Evolutionary conservation across 2,329 filamentous ascomycete species (phyloP).

Genomic region (Aschersonia sp.): DNA sequence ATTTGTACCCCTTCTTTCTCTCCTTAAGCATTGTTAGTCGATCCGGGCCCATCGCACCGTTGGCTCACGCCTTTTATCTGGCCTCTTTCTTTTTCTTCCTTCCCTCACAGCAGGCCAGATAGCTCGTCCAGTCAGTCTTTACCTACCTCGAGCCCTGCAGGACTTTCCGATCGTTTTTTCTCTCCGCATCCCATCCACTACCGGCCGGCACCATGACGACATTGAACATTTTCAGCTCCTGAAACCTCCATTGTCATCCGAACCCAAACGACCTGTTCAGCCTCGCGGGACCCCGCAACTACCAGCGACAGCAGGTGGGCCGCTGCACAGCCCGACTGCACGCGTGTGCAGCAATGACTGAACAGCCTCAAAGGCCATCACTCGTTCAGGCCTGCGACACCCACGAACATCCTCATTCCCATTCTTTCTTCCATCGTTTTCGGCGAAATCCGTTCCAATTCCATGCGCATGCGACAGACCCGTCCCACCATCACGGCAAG

Average conservation of each 20-base stretch:
- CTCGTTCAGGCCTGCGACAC: slow-evolving; percentile 19
- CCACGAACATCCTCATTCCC: slow-evolving; percentile 12
- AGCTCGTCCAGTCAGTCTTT: neutral
- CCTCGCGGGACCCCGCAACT: slow-evolving; percentile 7
- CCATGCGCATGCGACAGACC: slow-evolving; percentile 4
- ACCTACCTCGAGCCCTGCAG: neutral
- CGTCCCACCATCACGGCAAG: slow-evolving; percentile 5
- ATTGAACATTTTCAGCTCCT: neutral
- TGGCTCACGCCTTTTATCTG: too few relatives aligned
- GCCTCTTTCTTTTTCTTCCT: too few relatives aligned
- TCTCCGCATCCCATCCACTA: neutral
- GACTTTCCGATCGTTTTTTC: neutral
- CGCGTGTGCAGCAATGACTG: slow-evolving; percentile 16
- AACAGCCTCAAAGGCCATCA: slow-evolving; percentile 20
- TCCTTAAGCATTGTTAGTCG: too few relatives aligned
- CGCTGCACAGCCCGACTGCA: slow-evolving; percentile 3
- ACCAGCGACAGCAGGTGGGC: slow-evolving; percentile 1
- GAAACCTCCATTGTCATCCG: slow-evolving; percentile 4
- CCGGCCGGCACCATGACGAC: slow-evolving; percentile 4
- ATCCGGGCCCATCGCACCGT: too few relatives aligned
- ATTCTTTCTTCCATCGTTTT: slow-evolving; percentile 9
- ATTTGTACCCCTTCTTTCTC: neutral
- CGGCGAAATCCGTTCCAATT: slow-evolving; percentile 5
- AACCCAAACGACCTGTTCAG: neutral
- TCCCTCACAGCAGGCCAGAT: neutral